Evolutionary conservation across 208 protist genomes (phyloP).

Genomic region (Leptomonas seymouri): DNA sequence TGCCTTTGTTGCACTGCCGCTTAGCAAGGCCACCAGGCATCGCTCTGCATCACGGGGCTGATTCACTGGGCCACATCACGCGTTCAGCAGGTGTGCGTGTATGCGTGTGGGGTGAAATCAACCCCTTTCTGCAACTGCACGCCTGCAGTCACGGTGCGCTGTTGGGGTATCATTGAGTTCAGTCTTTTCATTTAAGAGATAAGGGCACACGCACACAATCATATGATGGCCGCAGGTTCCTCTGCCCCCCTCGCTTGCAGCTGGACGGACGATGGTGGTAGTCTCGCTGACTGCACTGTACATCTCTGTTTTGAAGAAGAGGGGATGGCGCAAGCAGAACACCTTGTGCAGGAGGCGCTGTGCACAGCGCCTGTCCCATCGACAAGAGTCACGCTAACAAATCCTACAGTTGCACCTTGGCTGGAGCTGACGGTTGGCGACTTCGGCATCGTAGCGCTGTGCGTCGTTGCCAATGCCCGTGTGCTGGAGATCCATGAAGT

Average conservation of each 20-base stretch:
- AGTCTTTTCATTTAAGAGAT: no score
- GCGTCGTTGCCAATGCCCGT: conserved; percentile 29
- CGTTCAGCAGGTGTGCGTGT: no score
- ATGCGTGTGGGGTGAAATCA: no score
- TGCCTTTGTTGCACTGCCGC: no score
- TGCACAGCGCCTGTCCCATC: not conserved
- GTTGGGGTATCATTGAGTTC: no score
- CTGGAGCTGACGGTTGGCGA: conserved; percentile 4
- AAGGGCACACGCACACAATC: no score
- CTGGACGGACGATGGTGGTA: conserved; percentile 10
- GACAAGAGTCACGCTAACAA: not conserved
- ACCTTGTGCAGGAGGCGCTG: conserved; percentile 1
- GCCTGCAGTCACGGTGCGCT: no score
- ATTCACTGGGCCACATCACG: no score
- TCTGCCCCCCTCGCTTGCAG: conserved; percentile 5
- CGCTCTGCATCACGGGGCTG: no score
- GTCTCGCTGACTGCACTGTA: not conserved
- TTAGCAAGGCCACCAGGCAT: no score
- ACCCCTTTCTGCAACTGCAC: no score
- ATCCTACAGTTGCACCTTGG: conserved; percentile 15
- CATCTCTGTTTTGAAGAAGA: not conserved
- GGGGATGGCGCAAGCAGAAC: conserved; percentile 16
- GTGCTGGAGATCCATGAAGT: conserved; percentile 29
- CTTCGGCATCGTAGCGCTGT: conserved; percentile 24
- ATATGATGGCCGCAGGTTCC: not conserved